phyloP scores from a whole-genome alignment of 2,329 filamentous ascomycete species.

The Cladosporium sp. region DNA sequence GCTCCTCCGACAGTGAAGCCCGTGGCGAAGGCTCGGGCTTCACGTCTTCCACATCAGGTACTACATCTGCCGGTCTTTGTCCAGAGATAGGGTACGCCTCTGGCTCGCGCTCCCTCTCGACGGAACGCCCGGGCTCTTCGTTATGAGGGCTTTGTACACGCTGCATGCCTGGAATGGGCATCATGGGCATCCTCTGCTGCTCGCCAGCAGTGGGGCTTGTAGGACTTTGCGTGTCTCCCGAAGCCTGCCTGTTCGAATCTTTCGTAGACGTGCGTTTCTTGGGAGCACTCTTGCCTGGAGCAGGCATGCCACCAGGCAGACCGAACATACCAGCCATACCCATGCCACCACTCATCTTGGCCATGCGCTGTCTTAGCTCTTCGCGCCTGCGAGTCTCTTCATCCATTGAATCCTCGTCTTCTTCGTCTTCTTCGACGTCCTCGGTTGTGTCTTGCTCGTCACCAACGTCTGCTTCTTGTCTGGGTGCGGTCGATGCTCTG shows the following conservation, averaged over 20 bases:
- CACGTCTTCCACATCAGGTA: slow-evolving; percentile 58
- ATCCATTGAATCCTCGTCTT: slow-evolving; percentile 82
- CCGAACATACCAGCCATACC: slow-evolving; percentile 95
- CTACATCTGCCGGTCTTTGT: slow-evolving; percentile 34
- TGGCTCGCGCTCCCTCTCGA: slow-evolving; percentile 14
- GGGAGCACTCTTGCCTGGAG: slow-evolving; percentile 50
- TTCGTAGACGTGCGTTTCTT: slow-evolving; percentile 45
- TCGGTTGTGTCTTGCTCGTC: slow-evolving; percentile 51
- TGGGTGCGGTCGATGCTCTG: slow-evolving; percentile 43
- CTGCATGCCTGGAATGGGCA: slow-evolving; percentile 63
- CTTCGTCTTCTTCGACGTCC: slow-evolving; percentile 60
- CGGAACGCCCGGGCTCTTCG: slow-evolving; percentile 32
- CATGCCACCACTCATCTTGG: slow-evolving; percentile 97
- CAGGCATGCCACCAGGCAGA: slow-evolving; percentile 65
- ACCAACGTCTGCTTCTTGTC: slow-evolving; percentile 47
- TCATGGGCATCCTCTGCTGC: slow-evolving; percentile 52
- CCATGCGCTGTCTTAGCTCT: slow-evolving; percentile 92
- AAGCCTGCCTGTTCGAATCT: slow-evolving; percentile 30
- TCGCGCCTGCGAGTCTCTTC: slow-evolving; percentile 82
- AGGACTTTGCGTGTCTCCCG: slow-evolving; percentile 26
- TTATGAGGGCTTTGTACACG: slow-evolving; percentile 52
- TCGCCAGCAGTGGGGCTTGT: slow-evolving; percentile 24
- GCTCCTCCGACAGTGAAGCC: slow-evolving; percentile 40
- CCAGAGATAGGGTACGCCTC: not conserved
- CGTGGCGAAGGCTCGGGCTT: slow-evolving; percentile 44